Evolutionary conservation across 352 stramenopile genomes (phyloP).

Genomic region (Elongisporangium undulatum): DNA sequence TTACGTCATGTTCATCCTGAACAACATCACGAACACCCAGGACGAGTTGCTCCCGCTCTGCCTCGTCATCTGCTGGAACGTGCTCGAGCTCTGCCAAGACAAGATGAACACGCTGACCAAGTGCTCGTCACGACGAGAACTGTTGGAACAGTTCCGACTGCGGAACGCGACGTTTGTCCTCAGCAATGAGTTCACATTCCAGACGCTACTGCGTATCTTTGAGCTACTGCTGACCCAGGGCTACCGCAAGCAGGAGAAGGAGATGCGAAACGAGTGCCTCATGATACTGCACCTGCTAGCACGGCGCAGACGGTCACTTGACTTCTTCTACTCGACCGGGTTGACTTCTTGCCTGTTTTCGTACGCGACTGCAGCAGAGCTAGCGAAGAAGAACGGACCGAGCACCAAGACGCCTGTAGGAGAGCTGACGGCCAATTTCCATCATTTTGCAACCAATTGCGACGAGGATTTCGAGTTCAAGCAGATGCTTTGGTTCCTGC

Average conservation of each 20-base stretch:
- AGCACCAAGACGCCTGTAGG: conserved; percentile 5
- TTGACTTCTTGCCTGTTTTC: conserved; percentile 55
- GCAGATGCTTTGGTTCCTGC: conserved; percentile 63
- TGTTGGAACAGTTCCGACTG: conserved; percentile 56
- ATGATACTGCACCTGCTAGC: conserved; percentile 65
- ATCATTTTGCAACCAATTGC: conserved; percentile 61
- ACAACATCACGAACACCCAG: conserved; percentile 40
- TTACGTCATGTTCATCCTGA: conserved; percentile 64
- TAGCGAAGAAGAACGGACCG: conserved; percentile 9
- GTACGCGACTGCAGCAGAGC: conserved; percentile 55
- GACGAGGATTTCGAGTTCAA: conserved; percentile 85
- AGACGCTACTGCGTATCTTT: conserved; percentile 50
- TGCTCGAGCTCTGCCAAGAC: conserved; percentile 59
- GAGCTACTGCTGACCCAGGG: conserved; percentile 51
- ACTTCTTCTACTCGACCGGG: conserved; percentile 56
- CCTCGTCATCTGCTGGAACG: conserved; percentile 71
- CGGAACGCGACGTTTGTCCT: conserved; percentile 65
- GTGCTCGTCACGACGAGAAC: conserved; percentile 44
- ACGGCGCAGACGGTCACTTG: conserved; percentile 32
- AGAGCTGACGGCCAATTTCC: conserved; percentile 45
- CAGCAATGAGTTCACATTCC: conserved; percentile 48
- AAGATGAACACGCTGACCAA: conserved; percentile 35
- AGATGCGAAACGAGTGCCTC: conserved; percentile 70
- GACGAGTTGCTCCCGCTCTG: conserved; percentile 72
- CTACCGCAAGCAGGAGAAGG: conserved; percentile 74